A percentile compares a stretch with the other conserved stretches of the same genome.
Evolutionary conservation across 441 rosid species (phyloP).

Genomic region (Aleurites moluccanus): DNA sequence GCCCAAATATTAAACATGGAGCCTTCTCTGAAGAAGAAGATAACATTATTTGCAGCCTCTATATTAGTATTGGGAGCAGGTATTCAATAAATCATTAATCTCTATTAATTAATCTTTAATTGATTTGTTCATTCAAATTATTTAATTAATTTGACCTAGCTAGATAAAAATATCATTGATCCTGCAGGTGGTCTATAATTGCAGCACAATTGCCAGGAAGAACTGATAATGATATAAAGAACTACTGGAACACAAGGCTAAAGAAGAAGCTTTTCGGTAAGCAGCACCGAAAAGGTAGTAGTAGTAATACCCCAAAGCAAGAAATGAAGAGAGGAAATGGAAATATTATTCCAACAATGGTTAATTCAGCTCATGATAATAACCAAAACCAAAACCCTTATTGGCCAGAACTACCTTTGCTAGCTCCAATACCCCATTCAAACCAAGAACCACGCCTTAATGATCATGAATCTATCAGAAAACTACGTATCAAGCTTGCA

Average conservation of each 20-base stretch:
- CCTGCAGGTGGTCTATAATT: conserved; percentile 36
- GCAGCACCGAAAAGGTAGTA: conserved; percentile 38
- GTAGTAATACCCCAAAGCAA: conserved; percentile 26
- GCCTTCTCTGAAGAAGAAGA: conserved; percentile 68
- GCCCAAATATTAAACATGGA: conserved; percentile 68
- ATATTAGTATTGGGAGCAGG: conserved; percentile 67
- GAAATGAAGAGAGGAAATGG: conserved; percentile 30
- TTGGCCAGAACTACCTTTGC: conserved; percentile 49
- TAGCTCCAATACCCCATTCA: conserved; percentile 31
- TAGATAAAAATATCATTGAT: too few species aligned
- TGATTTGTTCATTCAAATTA: too few species aligned
- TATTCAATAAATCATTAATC: not conserved
- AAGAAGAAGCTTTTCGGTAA: conserved; percentile 45
- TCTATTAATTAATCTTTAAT: too few species aligned
- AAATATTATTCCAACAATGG: too few species aligned
- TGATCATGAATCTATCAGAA: conserved; percentile 51
- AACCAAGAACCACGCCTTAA: conserved; percentile 38
- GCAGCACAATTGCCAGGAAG: conserved; percentile 42
- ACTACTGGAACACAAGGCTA: conserved; percentile 41
- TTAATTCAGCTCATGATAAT: too few species aligned
- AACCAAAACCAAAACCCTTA: conserved; percentile 28
- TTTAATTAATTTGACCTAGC: not conserved
- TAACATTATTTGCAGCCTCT: conserved; percentile 52
- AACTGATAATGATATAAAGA: conserved; percentile 41
- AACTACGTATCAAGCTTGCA: conserved; percentile 56